These are phyloP conservation scores for Aurifilum marmelostoma DNA, from an alignment of 2,329 filamentous ascomycete species.

Conservation along the genomic window DNA sequence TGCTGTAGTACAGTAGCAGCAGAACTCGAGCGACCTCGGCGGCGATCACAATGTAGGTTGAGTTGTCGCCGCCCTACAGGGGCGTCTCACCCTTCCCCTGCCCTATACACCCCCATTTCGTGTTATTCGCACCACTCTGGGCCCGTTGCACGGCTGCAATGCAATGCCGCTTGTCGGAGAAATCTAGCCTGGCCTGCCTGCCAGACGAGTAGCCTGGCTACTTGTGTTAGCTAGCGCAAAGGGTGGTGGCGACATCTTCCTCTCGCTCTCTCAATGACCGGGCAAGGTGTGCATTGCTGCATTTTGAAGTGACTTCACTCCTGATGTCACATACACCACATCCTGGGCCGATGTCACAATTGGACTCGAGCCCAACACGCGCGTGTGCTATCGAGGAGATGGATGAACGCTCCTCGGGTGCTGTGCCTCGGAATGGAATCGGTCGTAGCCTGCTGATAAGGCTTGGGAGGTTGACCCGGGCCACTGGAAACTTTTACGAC, in stretches of 20 bases:
- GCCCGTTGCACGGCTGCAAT: slow-evolving; percentile 10
- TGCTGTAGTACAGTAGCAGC: background rate
- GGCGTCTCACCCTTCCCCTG: background rate
- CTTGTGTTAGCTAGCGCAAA: background rate
- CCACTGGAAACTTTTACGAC: slow-evolving; percentile 26
- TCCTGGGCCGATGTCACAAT: slow-evolving; percentile 13
- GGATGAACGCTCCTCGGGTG: background rate
- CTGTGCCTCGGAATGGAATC: slow-evolving; percentile 14
- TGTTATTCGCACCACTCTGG: slow-evolving; percentile 8
- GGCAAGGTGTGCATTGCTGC: slow-evolving; percentile 18
- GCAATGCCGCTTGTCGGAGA: slow-evolving; percentile 14
- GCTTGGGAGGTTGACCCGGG: slow-evolving; percentile 23
- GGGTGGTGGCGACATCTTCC: background rate
- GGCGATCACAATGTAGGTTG: background rate
- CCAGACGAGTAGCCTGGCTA: slow-evolving; percentile 4
- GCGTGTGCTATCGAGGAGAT: background rate
- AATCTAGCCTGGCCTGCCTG: background rate
- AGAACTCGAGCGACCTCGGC: background rate
- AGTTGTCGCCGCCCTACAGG: background rate
- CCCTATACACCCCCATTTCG: background rate
- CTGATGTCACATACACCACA: slow-evolving; percentile 23
- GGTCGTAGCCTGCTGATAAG: slow-evolving; percentile 23
- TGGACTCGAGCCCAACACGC: slow-evolving; percentile 1
- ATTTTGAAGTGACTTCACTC: slow-evolving; percentile 11
- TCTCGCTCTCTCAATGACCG: background rate